phyloP scores from a whole-genome alignment of 306 rosid genomes.

The Trifolium pratense region DNA sequence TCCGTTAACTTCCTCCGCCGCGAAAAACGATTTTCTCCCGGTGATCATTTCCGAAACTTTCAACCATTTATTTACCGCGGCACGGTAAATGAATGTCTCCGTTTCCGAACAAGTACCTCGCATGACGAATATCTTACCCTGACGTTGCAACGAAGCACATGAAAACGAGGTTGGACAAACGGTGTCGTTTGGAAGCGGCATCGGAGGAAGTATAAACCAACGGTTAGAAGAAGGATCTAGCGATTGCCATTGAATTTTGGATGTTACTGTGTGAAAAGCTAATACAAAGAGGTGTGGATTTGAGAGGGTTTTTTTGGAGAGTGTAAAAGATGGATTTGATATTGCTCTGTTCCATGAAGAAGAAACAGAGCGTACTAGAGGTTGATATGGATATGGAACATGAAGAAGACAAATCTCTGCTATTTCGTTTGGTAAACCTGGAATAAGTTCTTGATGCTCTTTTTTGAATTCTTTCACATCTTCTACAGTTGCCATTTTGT shows the following conservation, averaged over 20 bases:
- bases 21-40: constrained; percentile 33
- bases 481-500: constrained; percentile 32
- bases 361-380: constrained; percentile 62
- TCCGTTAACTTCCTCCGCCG: constrained; percentile 47
- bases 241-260: constrained; percentile 61
- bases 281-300: constrained; percentile 58
- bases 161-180: constrained; percentile 35
- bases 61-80: constrained; percentile 64
- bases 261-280: constrained; percentile 50
- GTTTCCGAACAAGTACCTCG: constrained; percentile 18
- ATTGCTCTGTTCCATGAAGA: constrained; percentile 67
- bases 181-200: constrained; percentile 41
- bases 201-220: constrained; percentile 64
- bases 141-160: constrained; percentile 55
- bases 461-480: neutral
- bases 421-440: constrained; percentile 65
- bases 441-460: constrained; percentile 45
- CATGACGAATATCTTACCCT: constrained; percentile 60
- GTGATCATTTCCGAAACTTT: constrained; percentile 1
- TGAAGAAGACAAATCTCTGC: constrained; percentile 69
- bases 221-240: constrained; percentile 64
- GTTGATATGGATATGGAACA: constrained; percentile 69
- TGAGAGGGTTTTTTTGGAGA: constrained; percentile 42
- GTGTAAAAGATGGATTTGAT: constrained; percentile 43
- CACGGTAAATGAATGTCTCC: constrained; percentile 39